These are phyloP conservation scores for Jatropha podagrica DNA, from an alignment of 441 rosid genomes.

Conservation along the genomic window DNA sequence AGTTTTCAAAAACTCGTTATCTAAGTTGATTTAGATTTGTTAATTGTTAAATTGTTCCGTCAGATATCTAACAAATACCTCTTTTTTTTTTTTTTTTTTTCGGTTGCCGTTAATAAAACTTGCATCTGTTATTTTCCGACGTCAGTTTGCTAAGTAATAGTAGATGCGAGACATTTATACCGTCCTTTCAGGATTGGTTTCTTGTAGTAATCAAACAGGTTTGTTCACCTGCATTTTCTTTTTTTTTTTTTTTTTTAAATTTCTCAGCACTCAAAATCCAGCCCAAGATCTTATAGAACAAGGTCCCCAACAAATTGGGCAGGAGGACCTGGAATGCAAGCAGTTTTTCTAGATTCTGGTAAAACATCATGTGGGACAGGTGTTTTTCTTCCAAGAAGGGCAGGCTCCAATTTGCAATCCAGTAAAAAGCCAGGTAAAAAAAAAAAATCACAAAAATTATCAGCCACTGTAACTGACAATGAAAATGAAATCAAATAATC, in stretches of 20 bases:
- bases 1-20: no score
- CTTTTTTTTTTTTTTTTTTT: no score
- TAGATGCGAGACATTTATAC: background rate
- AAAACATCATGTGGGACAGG: conserved; percentile 77
- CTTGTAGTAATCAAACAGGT: background rate
- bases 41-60: no score
- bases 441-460: background rate
- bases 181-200: background rate
- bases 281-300: conserved; percentile 30
- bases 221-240: background rate
- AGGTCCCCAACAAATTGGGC: conserved; percentile 34
- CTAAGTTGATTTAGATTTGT: no score
- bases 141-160: background rate
- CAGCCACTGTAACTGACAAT: background rate
- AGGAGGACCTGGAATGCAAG: conserved; percentile 79
- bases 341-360: conserved; percentile 68
- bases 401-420: conserved; percentile 32
- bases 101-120: background rate
- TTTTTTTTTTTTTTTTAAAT: background rate
- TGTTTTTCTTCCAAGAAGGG: conserved; percentile 69
- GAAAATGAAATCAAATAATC: background rate
- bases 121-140: background rate
- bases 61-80: no score
- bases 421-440: conserved; percentile 57
- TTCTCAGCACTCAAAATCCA: conserved; percentile 24